phyloP scores from a whole-genome alignment of 2,329 filamentous ascomycete species.

The Trichoderma guizhouense region DNA sequence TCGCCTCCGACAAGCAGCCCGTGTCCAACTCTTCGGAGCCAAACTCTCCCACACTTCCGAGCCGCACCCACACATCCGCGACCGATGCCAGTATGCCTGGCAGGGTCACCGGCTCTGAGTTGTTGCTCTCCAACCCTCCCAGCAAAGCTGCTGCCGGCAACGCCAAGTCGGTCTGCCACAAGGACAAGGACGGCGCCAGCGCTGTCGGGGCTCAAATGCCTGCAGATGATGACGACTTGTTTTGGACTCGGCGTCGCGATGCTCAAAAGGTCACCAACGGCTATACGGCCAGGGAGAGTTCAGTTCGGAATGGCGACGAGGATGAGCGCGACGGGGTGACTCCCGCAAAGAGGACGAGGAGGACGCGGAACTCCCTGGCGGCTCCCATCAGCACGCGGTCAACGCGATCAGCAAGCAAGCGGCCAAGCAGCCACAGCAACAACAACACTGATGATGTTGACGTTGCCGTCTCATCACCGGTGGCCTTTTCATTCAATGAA shows the following conservation, averaged over 20 bases:
- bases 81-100: slow-evolving; percentile 41
- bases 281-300: slow-evolving; percentile 37
- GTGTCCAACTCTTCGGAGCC: slow-evolving; percentile 37
- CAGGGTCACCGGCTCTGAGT: slow-evolving; percentile 33
- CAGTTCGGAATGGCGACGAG: slow-evolving; percentile 32
- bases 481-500: slow-evolving; percentile 47
- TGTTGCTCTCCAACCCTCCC: slow-evolving; percentile 24
- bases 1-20: slow-evolving; percentile 37
- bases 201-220: slow-evolving; percentile 28
- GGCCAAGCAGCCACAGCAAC: slow-evolving; percentile 33
- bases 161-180: slow-evolving; percentile 23
- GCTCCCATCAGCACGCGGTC: slow-evolving; percentile 38
- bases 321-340: slow-evolving; percentile 30
- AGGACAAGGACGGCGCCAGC: slow-evolving; percentile 23
- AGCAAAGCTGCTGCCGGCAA: slow-evolving; percentile 24
- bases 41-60: slow-evolving; percentile 32
- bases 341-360: slow-evolving; percentile 33
- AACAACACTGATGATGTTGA: slow-evolving; percentile 51
- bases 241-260: slow-evolving; percentile 36
- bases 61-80: slow-evolving; percentile 26
- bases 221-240: slow-evolving; percentile 31
- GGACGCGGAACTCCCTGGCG: slow-evolving; percentile 36
- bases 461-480: slow-evolving; percentile 48
- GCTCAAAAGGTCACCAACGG: slow-evolving; percentile 40
- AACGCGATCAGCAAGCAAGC: slow-evolving; percentile 51